Base-by-base conservation (phyloP, 208 protist species). In the Trichomonas tenax region DNA sequence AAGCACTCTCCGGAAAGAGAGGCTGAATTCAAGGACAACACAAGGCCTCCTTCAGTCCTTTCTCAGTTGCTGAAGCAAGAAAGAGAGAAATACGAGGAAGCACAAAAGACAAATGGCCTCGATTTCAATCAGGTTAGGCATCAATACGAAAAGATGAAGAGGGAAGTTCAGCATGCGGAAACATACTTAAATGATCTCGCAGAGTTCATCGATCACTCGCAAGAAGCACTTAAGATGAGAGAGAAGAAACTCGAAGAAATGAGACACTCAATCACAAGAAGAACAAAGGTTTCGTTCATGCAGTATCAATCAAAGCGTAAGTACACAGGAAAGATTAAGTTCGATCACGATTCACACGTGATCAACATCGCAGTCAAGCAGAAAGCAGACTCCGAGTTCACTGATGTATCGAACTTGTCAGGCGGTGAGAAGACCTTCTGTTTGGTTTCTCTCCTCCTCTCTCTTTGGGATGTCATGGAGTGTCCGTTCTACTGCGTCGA, bases 381-480 rank as follows among this genome's bases (percentile, higher is more conserved):
- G 9, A 93, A 93, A 38, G 86, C 86, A 34, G 86, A 93, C 31
- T 51, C 40, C 0, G 44, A 93, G 4, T 93, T 51, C 31, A 93
- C 86, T 38, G 86, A 93, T 51, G 86, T 93, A 38, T 51, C 44
- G 2, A 93, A 51, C 26, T 51, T 93, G 21, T 93, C 86, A 15
- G 86, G 86, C 15, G 86, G 86, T 51, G 86, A 93, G 26, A 93
- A 93, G 36, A 51, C 14, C 17, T 93, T 48, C 45, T 93, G 86
- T 38, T 21, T 93, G 0, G 86, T 93, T 93, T 93, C 86, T 48
- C 38, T 93, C 11, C 26, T 93, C 0, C 44, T 93, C 8, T 48
- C 86, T 14, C 86, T 93, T 48, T 93, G 86, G 86, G 86, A 93
- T 44, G 86, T 93, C 17, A 93, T 93, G 86, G 86, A 93, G 31